Evolutionary conservation across 306 rosid genomes (phyloP).

Genomic region (Prunus fruticosa): DNA sequence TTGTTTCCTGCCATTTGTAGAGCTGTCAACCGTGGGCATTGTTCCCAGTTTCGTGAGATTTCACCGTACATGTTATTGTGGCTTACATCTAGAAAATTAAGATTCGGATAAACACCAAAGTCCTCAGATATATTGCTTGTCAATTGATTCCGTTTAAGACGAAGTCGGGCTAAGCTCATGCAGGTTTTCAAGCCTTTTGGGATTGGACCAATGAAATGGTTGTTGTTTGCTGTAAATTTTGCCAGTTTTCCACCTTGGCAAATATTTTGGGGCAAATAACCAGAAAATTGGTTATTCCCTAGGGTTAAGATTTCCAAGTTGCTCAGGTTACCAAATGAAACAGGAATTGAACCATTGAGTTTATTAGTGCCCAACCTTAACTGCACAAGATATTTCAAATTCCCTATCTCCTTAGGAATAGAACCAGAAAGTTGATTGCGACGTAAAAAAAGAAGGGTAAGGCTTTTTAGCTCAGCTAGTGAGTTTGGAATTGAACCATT

Average conservation of each 20-base stretch:
- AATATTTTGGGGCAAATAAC: constrained; percentile 22
- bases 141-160: constrained; percentile 30
- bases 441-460: fast-evolving
- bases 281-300: constrained; percentile 20
- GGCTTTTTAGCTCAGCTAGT: background rate
- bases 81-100: constrained; percentile 31
- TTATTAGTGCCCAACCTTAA: too few relatives aligned
- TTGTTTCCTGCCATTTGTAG: constrained; percentile 14
- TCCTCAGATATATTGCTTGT: background rate
- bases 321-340: background rate
- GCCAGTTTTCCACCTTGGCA: background rate
- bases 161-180: constrained; percentile 16
- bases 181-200: constrained; percentile 28
- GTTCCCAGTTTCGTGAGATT: constrained; percentile 26
- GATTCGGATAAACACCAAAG: constrained; percentile 30
- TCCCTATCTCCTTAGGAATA: too few relatives aligned
- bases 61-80: constrained; percentile 30
- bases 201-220: constrained; percentile 23
- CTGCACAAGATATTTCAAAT: too few relatives aligned
- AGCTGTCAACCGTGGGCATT: constrained; percentile 24
- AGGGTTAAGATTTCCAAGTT: constrained; percentile 12
- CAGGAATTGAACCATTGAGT: background rate
- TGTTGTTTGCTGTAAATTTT: constrained; percentile 28
- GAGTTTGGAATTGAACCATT: background rate
- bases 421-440: too few relatives aligned